Evolutionary conservation across 805 yeast species (phyloP), one percentile per base, ranked within the genome.

Genomic region (Pichia exigua): DNA sequence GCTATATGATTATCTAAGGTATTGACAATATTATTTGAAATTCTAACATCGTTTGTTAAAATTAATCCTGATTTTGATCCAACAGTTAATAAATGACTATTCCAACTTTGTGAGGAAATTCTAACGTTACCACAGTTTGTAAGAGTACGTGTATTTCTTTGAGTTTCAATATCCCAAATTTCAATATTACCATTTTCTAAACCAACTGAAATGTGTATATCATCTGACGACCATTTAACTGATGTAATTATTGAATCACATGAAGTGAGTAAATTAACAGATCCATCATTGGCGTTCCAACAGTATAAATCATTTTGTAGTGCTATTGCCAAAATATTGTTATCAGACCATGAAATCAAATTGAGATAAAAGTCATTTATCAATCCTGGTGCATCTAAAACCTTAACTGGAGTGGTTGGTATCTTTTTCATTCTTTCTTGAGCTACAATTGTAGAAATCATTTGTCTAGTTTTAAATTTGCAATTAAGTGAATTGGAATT

Each of bases 341-440:
- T 80, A 57, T 73, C 71, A 9, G 97, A 90, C 98, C 99, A 94
- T 54, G 90, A 81, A 49, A 94, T 67, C 42, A 92, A 73, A 63
- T 90, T 90, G 49, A 90, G 74, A 65, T 92, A 94, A 66, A 90
- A 94, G 70, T 94, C 99, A 67, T 94, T 96, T 22, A 85, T 77
- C 52, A 91, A 76, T 0, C 96, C 97, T 0, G 99, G 99, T 0
- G 98, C 99, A 69, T 94, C 99, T 42, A 94, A 73, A 1, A 94
- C 95, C 56, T 96, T 78, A 57, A 88, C 96, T 1, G 99, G 98
- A 35, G 88, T 87, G 0, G 88, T 81, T 26, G 95, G 88, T 45
- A 94, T 76, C 59, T 82, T 83, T 58, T 95, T 81, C 46, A 87
- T 78, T 60, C 90, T 73, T 18, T 86, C 82, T 39, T 81, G 75